Evolutionary conservation across 768 basidiomycete species (phyloP).

Genomic region (Amanita exitialis): DNA sequence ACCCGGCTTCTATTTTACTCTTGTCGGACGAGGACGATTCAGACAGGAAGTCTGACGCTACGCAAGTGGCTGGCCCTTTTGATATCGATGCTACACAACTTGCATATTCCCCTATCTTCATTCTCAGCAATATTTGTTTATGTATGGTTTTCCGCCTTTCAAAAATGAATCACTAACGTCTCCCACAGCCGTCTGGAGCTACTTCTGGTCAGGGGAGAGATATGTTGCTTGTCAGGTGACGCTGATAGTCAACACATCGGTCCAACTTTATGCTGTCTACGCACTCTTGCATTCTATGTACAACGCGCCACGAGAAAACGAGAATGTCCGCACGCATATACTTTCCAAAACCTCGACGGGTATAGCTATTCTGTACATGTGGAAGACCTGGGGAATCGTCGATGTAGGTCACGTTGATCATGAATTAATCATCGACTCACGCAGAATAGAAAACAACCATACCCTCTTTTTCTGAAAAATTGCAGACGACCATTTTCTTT

Average conservation of each 20-base stretch:
- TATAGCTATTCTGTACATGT: conserved; percentile 22
- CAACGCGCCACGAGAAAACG: conserved; percentile 12
- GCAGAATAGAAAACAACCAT: conserved; percentile 11
- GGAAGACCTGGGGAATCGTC: conserved; percentile 21
- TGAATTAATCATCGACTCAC: background rate
- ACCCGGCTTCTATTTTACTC: background rate
- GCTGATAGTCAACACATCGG: conserved; percentile 19
- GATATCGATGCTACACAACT: conserved; percentile 11
- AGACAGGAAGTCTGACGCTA: background rate
- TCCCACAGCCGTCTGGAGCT: conserved; percentile 18
- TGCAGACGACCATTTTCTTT: conserved; percentile 17
- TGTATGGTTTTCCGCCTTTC: conserved; percentile 8
- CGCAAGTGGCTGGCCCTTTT: background rate
- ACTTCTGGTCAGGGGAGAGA: conserved; percentile 12
- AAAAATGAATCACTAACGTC: background rate
- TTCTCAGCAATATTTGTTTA: conserved; percentile 14
- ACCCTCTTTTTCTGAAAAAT: conserved; percentile 15
- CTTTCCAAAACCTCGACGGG: conserved; percentile 32
- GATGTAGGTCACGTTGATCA: conserved; percentile 13
- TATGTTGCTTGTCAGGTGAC: conserved; percentile 13
- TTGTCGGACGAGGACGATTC: background rate
- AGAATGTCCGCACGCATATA: conserved; percentile 23
- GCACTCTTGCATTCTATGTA: conserved; percentile 16
- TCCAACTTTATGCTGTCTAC: conserved; percentile 26
- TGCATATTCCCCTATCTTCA: conserved; percentile 14